Evolutionary conservation across 1,284 basidiomycete species (phyloP), one percentile per base, ranked within the genome.

Genomic region (Cutaneotrichosporon cavernicola): DNA sequence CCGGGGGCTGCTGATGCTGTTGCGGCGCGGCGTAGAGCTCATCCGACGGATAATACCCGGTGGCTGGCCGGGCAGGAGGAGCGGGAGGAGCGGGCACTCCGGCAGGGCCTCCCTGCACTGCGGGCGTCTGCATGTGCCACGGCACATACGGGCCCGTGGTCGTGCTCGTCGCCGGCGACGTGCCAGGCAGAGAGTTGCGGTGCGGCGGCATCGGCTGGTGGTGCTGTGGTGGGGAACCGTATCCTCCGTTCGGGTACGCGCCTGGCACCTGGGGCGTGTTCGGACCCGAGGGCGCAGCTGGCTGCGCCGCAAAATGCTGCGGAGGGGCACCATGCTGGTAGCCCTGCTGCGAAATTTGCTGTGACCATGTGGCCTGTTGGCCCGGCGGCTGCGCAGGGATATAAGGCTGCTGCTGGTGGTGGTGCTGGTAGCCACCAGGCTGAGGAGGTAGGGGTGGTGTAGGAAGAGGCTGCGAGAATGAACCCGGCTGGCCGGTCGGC

Each of bases 11-110:
- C 38, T 55, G 55, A 47, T 66, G 65, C 43, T 64, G 64, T 4
- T 65, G 55, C 31, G 65, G 63, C 60, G 72, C 69, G 3, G 61
- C 66, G 56, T 76, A 76, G 51, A 77, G 69, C 71, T 79, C 77
- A 58, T 79, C 77, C 4, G 76, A 78, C 1, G 77, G 77, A 58
- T 79, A 79, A 53, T 77, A 77, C 1, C 75, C 76, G 0, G 72
- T 73, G 14, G 61, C 47, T 2, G 61, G 59, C 13, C 61, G 62
- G 31, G 63, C 67, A 5, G 72, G 69, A 14, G 63, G 70, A 21
- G 63, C 49, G 13, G 73, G 73, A 10, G 52, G 52, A 31, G n/a
- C 31, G 8, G 56, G 40, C 7, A 34, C 43, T 8, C 26, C 31
- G 22, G 21, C 40, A 16, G 38, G 46, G 18, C 26, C 26, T 4